Evolutionary conservation across 2,329 filamentous ascomycete species (phyloP).

Genomic region (Colletotrichum sp.): DNA sequence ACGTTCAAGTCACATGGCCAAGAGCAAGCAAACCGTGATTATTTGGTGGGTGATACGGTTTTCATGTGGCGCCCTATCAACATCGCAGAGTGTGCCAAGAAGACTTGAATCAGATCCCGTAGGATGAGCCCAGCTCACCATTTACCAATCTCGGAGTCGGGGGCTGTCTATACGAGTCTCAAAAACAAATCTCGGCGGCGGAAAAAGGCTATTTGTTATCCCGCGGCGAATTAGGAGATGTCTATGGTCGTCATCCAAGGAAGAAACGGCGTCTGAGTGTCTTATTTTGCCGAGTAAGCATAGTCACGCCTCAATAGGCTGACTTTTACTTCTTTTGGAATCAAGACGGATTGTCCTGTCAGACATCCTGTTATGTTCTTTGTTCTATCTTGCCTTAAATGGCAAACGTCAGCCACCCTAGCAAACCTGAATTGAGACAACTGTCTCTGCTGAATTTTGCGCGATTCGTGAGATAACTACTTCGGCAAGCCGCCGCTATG

Average conservation of each 20-base stretch:
- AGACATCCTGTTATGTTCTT: not conserved
- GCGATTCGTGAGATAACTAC: not conserved
- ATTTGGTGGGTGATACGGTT: not conserved
- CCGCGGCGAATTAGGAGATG: not conserved
- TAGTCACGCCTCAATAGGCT: not conserved
- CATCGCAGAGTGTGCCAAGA: not conserved
- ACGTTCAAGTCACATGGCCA: not conserved
- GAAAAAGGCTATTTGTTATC: not conserved
- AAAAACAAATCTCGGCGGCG: not conserved
- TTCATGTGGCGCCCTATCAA: not conserved
- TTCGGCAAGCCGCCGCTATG: not conserved
- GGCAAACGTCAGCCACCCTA: not conserved
- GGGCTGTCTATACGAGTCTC: not conserved
- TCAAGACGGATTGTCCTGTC: rapidly evolving
- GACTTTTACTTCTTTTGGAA: not conserved
- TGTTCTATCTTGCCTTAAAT: not conserved
- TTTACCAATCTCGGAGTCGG: not conserved
- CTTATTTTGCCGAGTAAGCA: not conserved
- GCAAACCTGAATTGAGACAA: not conserved
- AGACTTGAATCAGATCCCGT: not conserved
- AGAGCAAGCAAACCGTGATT: not conserved
- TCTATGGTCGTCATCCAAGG: not conserved
- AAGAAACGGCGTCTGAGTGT: not conserved
- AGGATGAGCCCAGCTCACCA: not conserved
- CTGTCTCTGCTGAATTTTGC: not conserved